phyloP scores from a whole-genome alignment of 306 rosid genomes.

The Prunus mongolica region DNA sequence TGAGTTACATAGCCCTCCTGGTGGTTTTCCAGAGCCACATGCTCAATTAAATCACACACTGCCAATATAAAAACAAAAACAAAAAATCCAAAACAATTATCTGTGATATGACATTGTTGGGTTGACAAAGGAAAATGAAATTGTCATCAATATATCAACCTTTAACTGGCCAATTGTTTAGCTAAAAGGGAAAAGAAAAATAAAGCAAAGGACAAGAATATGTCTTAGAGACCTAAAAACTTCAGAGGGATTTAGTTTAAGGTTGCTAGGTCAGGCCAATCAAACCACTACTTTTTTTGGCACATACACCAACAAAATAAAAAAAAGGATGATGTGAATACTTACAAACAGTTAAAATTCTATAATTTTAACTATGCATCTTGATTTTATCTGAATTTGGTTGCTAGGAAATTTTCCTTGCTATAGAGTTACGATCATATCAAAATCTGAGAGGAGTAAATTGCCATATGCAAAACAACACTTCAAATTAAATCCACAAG shows the following conservation, averaged over 20 bases:
- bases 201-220: neutral
- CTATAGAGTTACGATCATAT: neutral
- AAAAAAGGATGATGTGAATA: neutral
- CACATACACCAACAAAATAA: neutral
- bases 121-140: constrained; percentile 6
- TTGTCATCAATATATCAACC: neutral
- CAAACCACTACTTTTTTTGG: no score
- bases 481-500: constrained; percentile 11
- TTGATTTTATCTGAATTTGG: neutral
- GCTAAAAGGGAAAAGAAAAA: neutral
- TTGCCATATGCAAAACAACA: constrained; percentile 7
- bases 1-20: neutral
- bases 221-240: no score
- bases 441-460: neutral
- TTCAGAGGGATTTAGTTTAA: neutral
- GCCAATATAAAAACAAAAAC: neutral
- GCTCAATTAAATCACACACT: neutral
- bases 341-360: neutral
- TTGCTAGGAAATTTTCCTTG: neutral
- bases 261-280: neutral
- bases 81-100: no score
- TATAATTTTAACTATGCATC: neutral
- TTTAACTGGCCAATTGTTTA: neutral
- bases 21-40: neutral
- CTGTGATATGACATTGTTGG: neutral